Base-by-base conservation (phyloP, 2,329 filamentous ascomycete species). In the Calonectria leucothoes region DNA sequence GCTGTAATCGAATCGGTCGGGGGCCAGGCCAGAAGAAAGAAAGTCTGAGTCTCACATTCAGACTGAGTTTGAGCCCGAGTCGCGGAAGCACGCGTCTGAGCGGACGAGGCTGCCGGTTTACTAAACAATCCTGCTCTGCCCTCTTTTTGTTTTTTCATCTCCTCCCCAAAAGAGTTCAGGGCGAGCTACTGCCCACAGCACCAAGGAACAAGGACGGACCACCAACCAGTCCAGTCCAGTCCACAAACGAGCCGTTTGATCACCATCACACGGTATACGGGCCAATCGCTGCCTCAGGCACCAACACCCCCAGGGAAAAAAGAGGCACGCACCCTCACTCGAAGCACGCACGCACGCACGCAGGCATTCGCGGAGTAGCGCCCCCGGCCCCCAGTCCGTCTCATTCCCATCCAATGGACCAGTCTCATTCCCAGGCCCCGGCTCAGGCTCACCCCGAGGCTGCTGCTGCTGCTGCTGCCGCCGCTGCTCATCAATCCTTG, bases 351-450 rank as follows among this genome's bases (percentile, higher is more conserved):
- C 59, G 37, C 25, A 64, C 35, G 59, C 37, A 64, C 39, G 20
- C 59, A 45, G 59, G 59, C 37, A 63, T 39, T 49, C 66, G 66
- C 39, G 66, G 66, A 69, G 52, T 61, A 69, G 57, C 66, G 66
- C 57, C 66, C 57, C 64, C 64, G 55, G 27, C 45, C 49, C 65
- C 66, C 39, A 52, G 48, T 48, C 65, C 57, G 25, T 69, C 78
- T 71, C 74, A 77, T 76, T 68, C 72, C 74, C 73, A 75, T 70
- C 74, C 74, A 77, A 74, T 78, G 72, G 55, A 61, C 75, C 78
- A 77, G 73, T 74, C 72, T 66, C 71, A 77, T 77, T 73, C 78
- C 77, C 78, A 78, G 39, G 39, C 69, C 42, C 65, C 29, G 69
- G 69, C 69, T 66, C 73, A 69, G 74, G 64, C 72, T 68, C 76